Percentiles rank a stretch among this genome's conserved stretches.
phyloP scores from a whole-genome alignment of 257 asterid species.

The Coffea eugenioides region DNA sequence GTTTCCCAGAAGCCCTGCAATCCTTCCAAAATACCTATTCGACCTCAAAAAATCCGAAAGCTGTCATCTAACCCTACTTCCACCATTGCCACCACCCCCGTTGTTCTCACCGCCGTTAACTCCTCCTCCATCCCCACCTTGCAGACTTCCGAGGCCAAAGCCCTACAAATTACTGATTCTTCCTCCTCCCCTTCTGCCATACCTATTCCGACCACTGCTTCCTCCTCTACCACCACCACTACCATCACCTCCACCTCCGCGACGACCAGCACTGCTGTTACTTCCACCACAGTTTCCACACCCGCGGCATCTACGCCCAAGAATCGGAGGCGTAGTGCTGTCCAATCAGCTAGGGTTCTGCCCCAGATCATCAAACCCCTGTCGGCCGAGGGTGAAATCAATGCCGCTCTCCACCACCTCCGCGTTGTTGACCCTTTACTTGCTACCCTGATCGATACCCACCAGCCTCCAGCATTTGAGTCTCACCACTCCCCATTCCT shows the following conservation, averaged over 20 bases:
- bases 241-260: conserved; percentile 4
- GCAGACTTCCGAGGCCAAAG: conserved; percentile 13
- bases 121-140: conserved; percentile 8
- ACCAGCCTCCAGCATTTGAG: conserved; percentile 62
- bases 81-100: conserved; percentile 19
- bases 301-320: conserved; percentile 26
- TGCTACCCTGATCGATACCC: conserved; percentile 52
- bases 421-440: conserved; percentile 65
- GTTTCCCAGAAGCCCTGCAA: conserved; percentile 42
- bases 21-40: conserved; percentile 92
- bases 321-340: conserved; percentile 59
- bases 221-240: conserved; percentile 16
- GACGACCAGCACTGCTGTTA: conserved; percentile 6
- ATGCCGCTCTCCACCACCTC: conserved; percentile 60
- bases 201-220: conserved; percentile 20
- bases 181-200: conserved; percentile 29
- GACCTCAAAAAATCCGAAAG: conserved; percentile 87
- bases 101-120: background rate
- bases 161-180: conserved; percentile 25
- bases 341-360: conserved; percentile 42
- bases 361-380: conserved; percentile 73
- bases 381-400: conserved; percentile 62
- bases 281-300: conserved; percentile 18
- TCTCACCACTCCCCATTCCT: conserved; percentile 60
- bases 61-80: conserved; percentile 45